Base-by-base conservation (phyloP, 2,329 filamentous ascomycete species). In the Aspergillus pseudoglaucus region DNA sequence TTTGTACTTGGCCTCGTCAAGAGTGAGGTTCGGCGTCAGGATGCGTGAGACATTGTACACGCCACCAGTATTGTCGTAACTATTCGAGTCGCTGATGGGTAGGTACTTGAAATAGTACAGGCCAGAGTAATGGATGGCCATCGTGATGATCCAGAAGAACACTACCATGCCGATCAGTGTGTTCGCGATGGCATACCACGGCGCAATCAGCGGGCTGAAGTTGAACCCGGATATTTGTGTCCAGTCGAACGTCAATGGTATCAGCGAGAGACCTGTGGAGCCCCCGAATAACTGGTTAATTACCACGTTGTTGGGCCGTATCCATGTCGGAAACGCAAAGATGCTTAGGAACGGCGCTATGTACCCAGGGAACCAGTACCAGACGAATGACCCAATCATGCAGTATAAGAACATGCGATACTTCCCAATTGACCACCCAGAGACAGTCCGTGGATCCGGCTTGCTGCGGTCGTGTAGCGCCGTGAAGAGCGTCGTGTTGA, bases 191-290 rank as follows among this genome's bases (percentile, higher is more conserved):
- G 84, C 85, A 61, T 84, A 80, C 82, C 83, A 88, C 4, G 85
- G 85, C 2, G 83, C 79, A 44, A 87, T 83, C 33, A 88, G 67
- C 17, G 84, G 85, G 8, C 82, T 85, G 25, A 80, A 79, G 45
- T 85, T 73, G 51, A 80, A 88, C 42, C 83, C 85, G 3, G 83
- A 76, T 45, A 88, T 77, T 56, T 87, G 83, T 4, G 83, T 84
- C 84, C 85, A 88, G 70, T 89, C 85, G 59, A 89, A 87, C 0
- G 71, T 84, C 88, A 27, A 89, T 80, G 85, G 85, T 6, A 88
- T 68, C 23, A 89, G 59, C 0, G 82, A 85, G 3, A 89, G 53
- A 0, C 86, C 85, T 0, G 81, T 84, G 43, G 74, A 75, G 1
- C 83, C 84, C 2, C 86, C 86, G 55, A 89, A 89, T 1, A 89